These are phyloP conservation scores for Prosopis cineraria DNA, from an alignment of 306 rosid genomes.

Conservation along the genomic window DNA sequence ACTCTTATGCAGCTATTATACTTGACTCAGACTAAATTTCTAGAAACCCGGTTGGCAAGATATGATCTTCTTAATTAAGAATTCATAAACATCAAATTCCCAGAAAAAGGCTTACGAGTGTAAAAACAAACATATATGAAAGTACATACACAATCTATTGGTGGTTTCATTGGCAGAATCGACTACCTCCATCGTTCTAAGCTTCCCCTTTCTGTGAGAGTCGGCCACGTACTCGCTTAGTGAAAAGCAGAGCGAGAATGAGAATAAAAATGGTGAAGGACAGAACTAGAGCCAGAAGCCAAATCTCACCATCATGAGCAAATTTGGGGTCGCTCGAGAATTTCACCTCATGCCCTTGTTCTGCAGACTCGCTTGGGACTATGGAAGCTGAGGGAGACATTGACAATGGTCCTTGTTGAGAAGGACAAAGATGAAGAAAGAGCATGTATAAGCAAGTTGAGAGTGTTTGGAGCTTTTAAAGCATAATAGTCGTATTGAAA, in stretches of 20 bases:
- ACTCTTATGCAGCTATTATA: not conserved
- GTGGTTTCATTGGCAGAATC: slow-evolving; percentile 23
- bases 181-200: not conserved
- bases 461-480: slow-evolving; percentile 4
- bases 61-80: not conserved
- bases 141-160: not conserved
- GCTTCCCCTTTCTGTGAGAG: slow-evolving; percentile 21
- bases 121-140: not conserved
- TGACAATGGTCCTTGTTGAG: not conserved
- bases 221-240: slow-evolving; percentile 27
- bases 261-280: slow-evolving; percentile 35
- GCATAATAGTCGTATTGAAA: slow-evolving; percentile 26
- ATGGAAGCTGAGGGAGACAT: slow-evolving; percentile 29
- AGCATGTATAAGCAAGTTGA: not conserved
- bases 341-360: slow-evolving; percentile 2
- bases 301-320: slow-evolving; percentile 46
- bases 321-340: slow-evolving; percentile 42
- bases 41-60: not conserved
- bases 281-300: slow-evolving; percentile 44
- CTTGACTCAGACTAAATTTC: not conserved
- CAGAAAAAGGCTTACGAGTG: not conserved
- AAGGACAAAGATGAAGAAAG: not conserved
- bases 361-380: slow-evolving; percentile 31
- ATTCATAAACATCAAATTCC: not conserved
- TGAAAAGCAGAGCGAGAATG: slow-evolving; percentile 17